Evolutionary conservation across 352 stramenopile species (phyloP).

Genomic region (Pythium pyrilobum): DNA sequence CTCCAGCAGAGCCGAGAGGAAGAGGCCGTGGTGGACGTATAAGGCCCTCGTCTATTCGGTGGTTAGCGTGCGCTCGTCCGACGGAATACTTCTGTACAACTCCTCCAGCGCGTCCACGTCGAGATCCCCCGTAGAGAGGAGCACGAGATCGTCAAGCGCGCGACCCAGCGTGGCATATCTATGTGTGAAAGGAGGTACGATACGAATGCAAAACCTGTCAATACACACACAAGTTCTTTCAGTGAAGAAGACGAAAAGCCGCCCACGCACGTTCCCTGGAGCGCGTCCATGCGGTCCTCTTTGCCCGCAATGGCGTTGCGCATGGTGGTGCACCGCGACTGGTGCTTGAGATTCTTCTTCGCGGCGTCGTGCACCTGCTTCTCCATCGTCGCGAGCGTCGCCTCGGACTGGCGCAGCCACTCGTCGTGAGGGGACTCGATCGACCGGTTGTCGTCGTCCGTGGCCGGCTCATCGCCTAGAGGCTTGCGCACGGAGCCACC

Average conservation of each 20-base stretch:
- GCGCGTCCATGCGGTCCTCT: conserved; percentile 15
- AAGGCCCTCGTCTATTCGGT: not conserved
- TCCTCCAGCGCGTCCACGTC: conserved; percentile 34
- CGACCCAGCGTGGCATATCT: conserved; percentile 38
- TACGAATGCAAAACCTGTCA: too few species aligned
- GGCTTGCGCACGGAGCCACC: not conserved
- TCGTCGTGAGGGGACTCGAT: not conserved
- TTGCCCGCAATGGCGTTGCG: conserved; percentile 15
- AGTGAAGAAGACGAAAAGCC: not conserved
- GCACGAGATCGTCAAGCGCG: conserved; percentile 36
- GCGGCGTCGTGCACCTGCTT: conserved; percentile 21
- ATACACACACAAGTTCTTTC: too few species aligned
- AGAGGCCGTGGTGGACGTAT: conserved; percentile 72
- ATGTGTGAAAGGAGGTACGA: not conserved
- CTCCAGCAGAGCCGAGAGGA: conserved; percentile 61
- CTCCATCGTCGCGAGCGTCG: conserved; percentile 11
- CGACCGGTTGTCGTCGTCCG: conserved; percentile 11
- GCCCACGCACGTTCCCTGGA: conserved; percentile 14
- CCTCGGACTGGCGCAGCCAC: conserved; percentile 16
- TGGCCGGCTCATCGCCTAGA: not conserved
- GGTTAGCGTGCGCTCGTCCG: conserved; percentile 23
- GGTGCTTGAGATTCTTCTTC: conserved; percentile 30
- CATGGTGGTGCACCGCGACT: conserved; percentile 28
- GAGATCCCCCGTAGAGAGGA: conserved; percentile 28
- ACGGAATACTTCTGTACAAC: conserved; percentile 42